Conservation (phyloP, 257 asterid species). For the Primulina huaijiensis region DNA sequence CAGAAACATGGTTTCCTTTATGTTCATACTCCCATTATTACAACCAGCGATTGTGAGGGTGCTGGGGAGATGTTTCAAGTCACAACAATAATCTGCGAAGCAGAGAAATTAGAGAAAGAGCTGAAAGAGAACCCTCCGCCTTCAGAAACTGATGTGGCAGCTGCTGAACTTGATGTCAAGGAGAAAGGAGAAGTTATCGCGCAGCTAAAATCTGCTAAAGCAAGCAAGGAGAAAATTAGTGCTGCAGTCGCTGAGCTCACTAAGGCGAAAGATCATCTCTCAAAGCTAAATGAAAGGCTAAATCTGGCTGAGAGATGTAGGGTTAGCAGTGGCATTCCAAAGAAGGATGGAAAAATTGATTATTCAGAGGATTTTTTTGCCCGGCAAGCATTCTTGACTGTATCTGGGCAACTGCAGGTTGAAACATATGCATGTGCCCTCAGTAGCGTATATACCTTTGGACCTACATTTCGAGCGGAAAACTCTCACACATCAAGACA, state of each 20-base stretch:
- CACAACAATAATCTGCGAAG: constrained; percentile 64
- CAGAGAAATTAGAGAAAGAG: constrained; percentile 79
- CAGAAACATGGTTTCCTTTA: constrained; percentile 80
- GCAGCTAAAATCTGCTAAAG: constrained; percentile 67
- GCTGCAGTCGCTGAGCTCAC: constrained; percentile 72
- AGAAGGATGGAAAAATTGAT: constrained; percentile 80
- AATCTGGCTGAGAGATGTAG: constrained; percentile 58
- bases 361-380: constrained; percentile 80
- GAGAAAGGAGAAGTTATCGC: constrained; percentile 78
- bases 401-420: constrained; percentile 95
- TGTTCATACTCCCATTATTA: constrained; percentile 87
- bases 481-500: constrained; percentile 90
- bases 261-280: constrained; percentile 62
- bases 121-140: constrained; percentile 70
- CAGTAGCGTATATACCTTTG: constrained; percentile 88
- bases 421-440: constrained; percentile 94
- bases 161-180: constrained; percentile 58
- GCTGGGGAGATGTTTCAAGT: constrained; percentile 99
- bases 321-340: constrained; percentile 65
- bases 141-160: constrained; percentile 54
- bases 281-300: constrained; percentile 56
- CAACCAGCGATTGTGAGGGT: constrained; percentile 99
- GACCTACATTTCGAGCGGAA: constrained; percentile 97
- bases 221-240: constrained; percentile 49
- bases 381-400: constrained; percentile 91